Conservation (phyloP, 164 flowering plant species). For the Vitis rotundifolia region DNA sequence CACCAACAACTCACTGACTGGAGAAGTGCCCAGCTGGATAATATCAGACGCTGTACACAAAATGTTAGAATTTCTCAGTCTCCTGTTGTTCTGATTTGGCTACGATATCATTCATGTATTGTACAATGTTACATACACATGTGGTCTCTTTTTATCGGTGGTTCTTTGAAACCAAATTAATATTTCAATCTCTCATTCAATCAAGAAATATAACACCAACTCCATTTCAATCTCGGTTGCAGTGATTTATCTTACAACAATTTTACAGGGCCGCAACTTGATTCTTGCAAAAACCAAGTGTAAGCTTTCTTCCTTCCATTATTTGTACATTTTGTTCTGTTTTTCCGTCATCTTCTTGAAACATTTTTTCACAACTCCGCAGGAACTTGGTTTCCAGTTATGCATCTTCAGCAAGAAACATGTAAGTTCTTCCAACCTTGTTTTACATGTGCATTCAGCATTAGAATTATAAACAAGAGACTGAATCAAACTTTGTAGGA, state of each 20-base stretch:
- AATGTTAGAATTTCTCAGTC: slow-evolving; percentile 40
- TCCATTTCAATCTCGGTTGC: slow-evolving; percentile 19
- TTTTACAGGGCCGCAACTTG: slow-evolving; percentile 36
- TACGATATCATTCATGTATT: too few relatives aligned
- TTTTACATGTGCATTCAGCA: neutral
- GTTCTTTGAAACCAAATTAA: too few relatives aligned
- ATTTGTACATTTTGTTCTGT: neutral
- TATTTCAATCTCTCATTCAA: neutral
- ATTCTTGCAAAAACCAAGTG: slow-evolving; percentile 29
- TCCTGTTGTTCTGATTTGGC: neutral
- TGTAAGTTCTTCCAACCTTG: slow-evolving; percentile 33
- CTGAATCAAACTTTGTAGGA: slow-evolving; percentile 23
- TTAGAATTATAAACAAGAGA: neutral
- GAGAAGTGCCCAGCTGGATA: slow-evolving; percentile 50
- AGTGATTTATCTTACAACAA: slow-evolving; percentile 85
- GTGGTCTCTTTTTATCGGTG: neutral
- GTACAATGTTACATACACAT: too few relatives aligned
- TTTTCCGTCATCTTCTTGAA: neutral
- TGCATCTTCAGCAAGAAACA: slow-evolving; percentile 27
- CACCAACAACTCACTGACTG: slow-evolving; percentile 62
- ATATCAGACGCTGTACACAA: slow-evolving; percentile 22
- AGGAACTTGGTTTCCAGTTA: slow-evolving; percentile 57
- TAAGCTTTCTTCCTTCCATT: slow-evolving; percentile 17
- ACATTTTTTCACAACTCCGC: slow-evolving; percentile 9
- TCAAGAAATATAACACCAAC: neutral